Conservation (phyloP, 1,139 yeast genomes). For the Geotrichum klebahnii region DNA sequence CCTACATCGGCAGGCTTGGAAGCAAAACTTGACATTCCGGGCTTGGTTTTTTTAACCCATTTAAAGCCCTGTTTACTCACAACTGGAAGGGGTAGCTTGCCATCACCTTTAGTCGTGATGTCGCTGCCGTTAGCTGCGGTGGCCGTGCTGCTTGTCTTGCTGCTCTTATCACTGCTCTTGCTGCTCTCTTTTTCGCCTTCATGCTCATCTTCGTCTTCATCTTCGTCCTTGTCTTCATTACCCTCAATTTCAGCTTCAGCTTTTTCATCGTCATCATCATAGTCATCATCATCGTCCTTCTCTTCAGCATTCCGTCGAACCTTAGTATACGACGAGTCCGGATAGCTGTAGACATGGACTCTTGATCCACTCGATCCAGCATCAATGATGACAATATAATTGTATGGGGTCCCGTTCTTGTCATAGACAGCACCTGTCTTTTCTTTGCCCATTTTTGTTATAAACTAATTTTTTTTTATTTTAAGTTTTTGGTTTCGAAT, state of each 20-base stretch:
- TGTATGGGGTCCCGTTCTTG: constrained; percentile 49
- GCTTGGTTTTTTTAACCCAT: constrained; percentile 61
- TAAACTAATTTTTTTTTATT: no score
- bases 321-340: constrained; percentile 38
- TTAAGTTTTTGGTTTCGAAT: background rate
- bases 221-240: constrained; percentile 29
- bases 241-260: constrained; percentile 20
- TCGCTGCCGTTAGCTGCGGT: constrained; percentile 9
- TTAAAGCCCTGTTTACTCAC: constrained; percentile 45
- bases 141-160: constrained; percentile 19
- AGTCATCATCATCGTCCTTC: constrained; percentile 7
- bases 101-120: background rate
- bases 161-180: constrained; percentile 20
- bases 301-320: background rate
- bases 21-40: constrained; percentile 62
- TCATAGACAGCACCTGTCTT: constrained; percentile 24
- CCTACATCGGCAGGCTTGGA: constrained; percentile 52
- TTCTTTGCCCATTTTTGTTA: constrained; percentile 3
- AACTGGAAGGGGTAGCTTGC: constrained; percentile 40
- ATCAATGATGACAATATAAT: constrained; percentile 70
- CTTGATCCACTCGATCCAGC: constrained; percentile 83
- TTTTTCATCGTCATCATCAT: constrained; percentile 22
- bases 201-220: constrained; percentile 28
- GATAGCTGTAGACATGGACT: constrained; percentile 68
- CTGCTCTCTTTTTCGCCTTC: constrained; percentile 15